A percentile compares a stretch with the other conserved stretches of the same genome.
phyloP scores from a whole-genome alignment of 352 stramenopile genomes.

The Globisporangium paddicum region DNA sequence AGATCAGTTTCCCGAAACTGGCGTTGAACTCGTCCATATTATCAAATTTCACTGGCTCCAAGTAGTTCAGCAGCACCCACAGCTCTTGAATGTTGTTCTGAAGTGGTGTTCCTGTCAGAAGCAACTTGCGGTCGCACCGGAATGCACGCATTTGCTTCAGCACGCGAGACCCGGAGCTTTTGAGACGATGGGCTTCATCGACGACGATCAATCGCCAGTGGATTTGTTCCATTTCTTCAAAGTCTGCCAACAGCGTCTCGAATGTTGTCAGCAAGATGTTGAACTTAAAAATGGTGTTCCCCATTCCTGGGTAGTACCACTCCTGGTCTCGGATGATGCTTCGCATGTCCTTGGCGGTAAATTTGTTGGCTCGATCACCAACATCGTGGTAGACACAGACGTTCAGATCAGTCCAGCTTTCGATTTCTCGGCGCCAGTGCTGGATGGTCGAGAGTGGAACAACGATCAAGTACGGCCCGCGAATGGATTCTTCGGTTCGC shows the following conservation, averaged over 20 bases:
- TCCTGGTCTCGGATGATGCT: slow-evolving; percentile 81
- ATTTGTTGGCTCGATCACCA: slow-evolving; percentile 70
- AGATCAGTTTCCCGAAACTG: slow-evolving; percentile 92
- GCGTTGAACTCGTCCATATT: slow-evolving; percentile 88
- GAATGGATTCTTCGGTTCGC: slow-evolving; percentile 77
- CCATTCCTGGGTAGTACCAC: slow-evolving; percentile 85
- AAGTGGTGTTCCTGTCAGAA: slow-evolving; percentile 97
- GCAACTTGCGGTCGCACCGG: slow-evolving; percentile 86
- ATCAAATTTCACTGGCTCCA: slow-evolving; percentile 92
- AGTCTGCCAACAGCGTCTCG: slow-evolving; percentile 78
- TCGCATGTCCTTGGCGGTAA: slow-evolving; percentile 85
- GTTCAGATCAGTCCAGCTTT: slow-evolving; percentile 96
- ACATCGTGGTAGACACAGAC: slow-evolving; percentile 98
- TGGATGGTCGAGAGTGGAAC: slow-evolving; percentile 86
- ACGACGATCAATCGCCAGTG: slow-evolving; percentile 83
- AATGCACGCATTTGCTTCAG: slow-evolving; percentile 86
- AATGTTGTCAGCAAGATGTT: slow-evolving; percentile 83
- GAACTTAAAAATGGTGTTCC: slow-evolving; percentile 91
- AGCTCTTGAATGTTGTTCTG: slow-evolving; percentile 97
- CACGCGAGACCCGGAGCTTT: slow-evolving; percentile 74
- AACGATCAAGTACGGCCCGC: slow-evolving; percentile 81
- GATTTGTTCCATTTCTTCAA: slow-evolving; percentile 83
- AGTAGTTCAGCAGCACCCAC: slow-evolving; percentile 96
- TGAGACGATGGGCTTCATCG: slow-evolving; percentile 81
- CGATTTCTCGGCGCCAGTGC: slow-evolving; percentile 85